These are phyloP conservation scores for Gyrodon lividus DNA, from an alignment of 768 basidiomycete genomes.

Conservation along the genomic window DNA sequence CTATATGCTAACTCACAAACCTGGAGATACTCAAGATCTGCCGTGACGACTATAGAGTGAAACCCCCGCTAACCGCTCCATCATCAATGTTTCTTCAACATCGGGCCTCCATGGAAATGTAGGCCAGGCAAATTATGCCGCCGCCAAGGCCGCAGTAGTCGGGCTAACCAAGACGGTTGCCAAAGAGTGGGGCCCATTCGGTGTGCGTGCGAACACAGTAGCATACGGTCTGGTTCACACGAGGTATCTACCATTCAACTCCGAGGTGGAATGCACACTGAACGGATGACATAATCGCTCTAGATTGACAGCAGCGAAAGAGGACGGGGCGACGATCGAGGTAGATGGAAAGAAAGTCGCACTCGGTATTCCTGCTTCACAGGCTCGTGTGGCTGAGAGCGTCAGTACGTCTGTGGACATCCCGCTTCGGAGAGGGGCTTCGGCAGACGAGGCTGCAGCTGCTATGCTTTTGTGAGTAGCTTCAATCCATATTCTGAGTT, in stretches of 20 bases:
- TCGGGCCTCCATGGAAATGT: slow-evolving; percentile 86
- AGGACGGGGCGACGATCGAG: slow-evolving; percentile 70
- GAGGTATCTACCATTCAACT: slow-evolving; percentile 40
- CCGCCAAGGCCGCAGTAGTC: slow-evolving; percentile 74
- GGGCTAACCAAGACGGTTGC: slow-evolving; percentile 84
- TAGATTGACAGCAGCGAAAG: slow-evolving; percentile 78
- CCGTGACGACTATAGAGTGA: slow-evolving; percentile 39
- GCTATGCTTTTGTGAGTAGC: slow-evolving; percentile 71
- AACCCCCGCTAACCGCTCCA: slow-evolving; percentile 64
- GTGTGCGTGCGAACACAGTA: slow-evolving; percentile 79
- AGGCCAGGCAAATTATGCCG: slow-evolving; percentile 81
- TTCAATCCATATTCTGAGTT: background rate
- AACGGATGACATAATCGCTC: background rate
- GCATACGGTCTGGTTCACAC: slow-evolving; percentile 80
- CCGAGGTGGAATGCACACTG: background rate
- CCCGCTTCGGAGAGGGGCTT: slow-evolving; percentile 68
- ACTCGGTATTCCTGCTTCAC: slow-evolving; percentile 69
- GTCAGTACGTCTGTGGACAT: slow-evolving; percentile 46
- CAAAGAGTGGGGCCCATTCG: slow-evolving; percentile 85
- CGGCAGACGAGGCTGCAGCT: slow-evolving; percentile 74
- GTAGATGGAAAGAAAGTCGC: slow-evolving; percentile 83
- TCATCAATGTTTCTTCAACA: slow-evolving; percentile 80
- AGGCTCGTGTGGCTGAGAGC: slow-evolving; percentile 36
- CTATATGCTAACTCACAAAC: background rate
- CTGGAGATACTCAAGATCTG: background rate